These are phyloP conservation scores for Exophiala sideris DNA, from an alignment of 2,329 filamentous ascomycete genomes.

Conservation along the genomic window DNA sequence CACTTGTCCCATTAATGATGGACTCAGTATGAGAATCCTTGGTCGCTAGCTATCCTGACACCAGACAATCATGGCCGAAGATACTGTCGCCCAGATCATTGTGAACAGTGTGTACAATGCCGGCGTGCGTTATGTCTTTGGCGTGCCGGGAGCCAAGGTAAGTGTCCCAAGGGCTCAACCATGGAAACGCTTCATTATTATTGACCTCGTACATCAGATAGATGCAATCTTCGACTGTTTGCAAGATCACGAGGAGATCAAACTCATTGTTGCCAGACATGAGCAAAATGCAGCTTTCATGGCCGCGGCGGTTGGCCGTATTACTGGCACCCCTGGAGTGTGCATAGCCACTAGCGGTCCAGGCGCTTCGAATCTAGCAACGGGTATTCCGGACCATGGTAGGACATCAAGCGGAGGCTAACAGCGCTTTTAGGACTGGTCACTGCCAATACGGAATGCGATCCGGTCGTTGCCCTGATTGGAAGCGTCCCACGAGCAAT, in stretches of 20 bases:
- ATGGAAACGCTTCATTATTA: no score
- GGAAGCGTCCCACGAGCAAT: constrained; percentile 46
- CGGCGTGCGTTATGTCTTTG: constrained; percentile 47
- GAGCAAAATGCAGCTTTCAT: constrained; percentile 53
- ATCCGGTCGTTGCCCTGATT: constrained; percentile 49
- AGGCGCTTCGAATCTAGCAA: constrained; percentile 47
- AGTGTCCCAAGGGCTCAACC: no score
- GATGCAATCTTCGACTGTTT: constrained; percentile 49
- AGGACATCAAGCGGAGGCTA: not conserved
- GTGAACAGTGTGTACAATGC: constrained; percentile 36
- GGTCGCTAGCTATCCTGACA: no score
- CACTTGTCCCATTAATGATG: no score
- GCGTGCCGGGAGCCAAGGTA: constrained; percentile 46
- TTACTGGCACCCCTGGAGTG: constrained; percentile 47
- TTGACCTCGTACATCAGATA: constrained; percentile 27
- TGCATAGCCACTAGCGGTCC: constrained; percentile 49
- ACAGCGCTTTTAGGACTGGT: constrained; percentile 35
- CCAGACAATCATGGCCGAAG: constrained; percentile 26
- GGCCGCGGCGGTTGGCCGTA: constrained; percentile 46
- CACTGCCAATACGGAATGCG: constrained; percentile 48
- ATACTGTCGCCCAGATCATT: constrained; percentile 26
- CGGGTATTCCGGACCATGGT: constrained; percentile 18
- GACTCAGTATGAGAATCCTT: no score
- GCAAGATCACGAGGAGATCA: constrained; percentile 46
- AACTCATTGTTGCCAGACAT: constrained; percentile 47